These are phyloP conservation scores for Plasmodium berghei DNA, from an alignment of 169 alveolate genomes.

Conservation along the genomic window DNA sequence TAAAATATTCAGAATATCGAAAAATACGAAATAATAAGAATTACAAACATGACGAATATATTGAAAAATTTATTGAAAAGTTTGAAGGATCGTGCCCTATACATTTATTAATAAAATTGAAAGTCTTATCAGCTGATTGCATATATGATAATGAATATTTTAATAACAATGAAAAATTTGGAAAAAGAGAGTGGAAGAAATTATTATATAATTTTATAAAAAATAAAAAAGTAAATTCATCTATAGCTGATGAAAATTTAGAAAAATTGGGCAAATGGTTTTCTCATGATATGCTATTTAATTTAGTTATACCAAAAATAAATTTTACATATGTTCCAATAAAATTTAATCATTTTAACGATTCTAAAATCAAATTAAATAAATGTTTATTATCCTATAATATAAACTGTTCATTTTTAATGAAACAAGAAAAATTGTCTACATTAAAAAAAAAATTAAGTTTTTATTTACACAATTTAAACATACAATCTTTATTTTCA, in stretches of 20 bases:
- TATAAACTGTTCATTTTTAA: constrained; percentile 40
- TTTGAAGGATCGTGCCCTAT: constrained; percentile 71
- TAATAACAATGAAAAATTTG: constrained; percentile 23
- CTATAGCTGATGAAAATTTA: constrained; percentile 43
- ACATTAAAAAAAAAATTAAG: constrained; percentile 31
- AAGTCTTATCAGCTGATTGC: constrained; percentile 33
- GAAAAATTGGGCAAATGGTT: constrained; percentile 68
- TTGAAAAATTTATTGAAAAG: constrained; percentile 23
- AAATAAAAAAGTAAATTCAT: constrained; percentile 25
- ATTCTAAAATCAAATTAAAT: constrained; percentile 26
- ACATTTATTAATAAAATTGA: constrained; percentile 66
- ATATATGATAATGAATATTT: constrained; percentile 58
- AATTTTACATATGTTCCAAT: constrained; percentile 53
- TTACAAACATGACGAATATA: constrained; percentile 25
- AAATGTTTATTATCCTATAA: constrained; percentile 64
- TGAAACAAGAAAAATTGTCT: constrained; percentile 73
- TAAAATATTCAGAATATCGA: constrained; percentile 60
- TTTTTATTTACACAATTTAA: constrained; percentile 38
- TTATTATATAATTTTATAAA: constrained; percentile 50
- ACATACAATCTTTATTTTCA: constrained; percentile 44
- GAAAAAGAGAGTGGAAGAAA: constrained; percentile 63
- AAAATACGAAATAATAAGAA: constrained; percentile 31
- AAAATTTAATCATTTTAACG: constrained; percentile 39
- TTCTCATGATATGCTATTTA: constrained; percentile 72
- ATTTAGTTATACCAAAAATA: constrained; percentile 57